These are phyloP conservation scores for Clarireedia homoeocarpa DNA, from an alignment of 2,329 filamentous ascomycete genomes.

Conservation along the genomic window DNA sequence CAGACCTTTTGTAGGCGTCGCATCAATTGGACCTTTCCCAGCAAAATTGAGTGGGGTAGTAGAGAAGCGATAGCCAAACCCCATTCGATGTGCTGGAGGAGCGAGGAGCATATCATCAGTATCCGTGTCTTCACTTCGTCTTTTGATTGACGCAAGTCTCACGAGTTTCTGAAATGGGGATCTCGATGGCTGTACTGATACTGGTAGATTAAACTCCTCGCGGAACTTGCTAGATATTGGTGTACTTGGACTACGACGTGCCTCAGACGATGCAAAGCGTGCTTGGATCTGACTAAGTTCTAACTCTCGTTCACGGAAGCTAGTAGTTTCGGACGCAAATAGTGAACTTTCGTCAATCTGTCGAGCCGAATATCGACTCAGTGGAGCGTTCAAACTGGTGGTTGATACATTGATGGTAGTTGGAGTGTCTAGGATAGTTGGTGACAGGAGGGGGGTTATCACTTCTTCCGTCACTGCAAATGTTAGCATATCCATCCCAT, in stretches of 20 bases:
- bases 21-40: neutral
- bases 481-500: neutral
- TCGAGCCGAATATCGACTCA: conserved; percentile 12
- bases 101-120: neutral
- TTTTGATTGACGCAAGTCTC: conserved; percentile 2
- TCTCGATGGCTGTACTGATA: neutral
- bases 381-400: conserved; percentile 11
- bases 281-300: conserved; percentile 20
- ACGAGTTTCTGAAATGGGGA: conserved; percentile 9
- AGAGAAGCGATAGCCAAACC: conserved; percentile 15
- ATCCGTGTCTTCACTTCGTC: neutral
- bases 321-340: conserved; percentile 23
- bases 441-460: neutral
- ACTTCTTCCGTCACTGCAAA: neutral
- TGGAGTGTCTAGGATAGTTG: conserved; percentile 2
- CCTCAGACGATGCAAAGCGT: conserved; percentile 19
- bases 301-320: conserved; percentile 23
- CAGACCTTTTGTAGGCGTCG: neutral
- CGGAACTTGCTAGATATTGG: conserved; percentile 26
- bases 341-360: conserved; percentile 21
- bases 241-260: conserved; percentile 15
- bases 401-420: conserved; percentile 12
- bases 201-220: conserved; percentile 24
- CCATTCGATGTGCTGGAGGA: neutral
- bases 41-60: neutral